phyloP scores from a whole-genome alignment of 192 early-diverging fungal genomes.

The Entomortierella beljakovae region DNA sequence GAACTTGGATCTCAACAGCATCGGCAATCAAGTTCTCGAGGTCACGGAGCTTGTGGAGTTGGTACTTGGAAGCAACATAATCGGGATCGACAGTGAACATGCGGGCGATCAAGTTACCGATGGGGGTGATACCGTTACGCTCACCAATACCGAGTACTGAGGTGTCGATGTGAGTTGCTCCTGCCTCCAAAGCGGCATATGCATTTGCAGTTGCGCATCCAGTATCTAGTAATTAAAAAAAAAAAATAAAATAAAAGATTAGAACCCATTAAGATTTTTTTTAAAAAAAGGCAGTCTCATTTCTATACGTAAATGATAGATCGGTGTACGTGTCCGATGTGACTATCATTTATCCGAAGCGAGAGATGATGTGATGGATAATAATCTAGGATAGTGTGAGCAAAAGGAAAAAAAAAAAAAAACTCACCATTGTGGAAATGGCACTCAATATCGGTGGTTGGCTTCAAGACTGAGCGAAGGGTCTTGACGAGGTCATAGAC shows the following conservation, averaged over 20 bases:
- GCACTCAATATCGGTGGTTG: constrained; percentile 97
- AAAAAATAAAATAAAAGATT: constrained; percentile 1
- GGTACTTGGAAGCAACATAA: constrained; percentile 94
- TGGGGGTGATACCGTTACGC: constrained; percentile 97
- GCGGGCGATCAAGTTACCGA: constrained; percentile 94
- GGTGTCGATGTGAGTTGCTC: constrained; percentile 98
- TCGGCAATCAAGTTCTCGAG: constrained; percentile 98
- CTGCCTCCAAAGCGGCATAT: constrained; percentile 95
- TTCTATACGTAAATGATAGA: constrained; percentile 1
- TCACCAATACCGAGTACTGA: constrained; percentile 98
- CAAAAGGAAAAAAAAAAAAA: neutral
- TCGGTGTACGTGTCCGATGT: constrained; percentile 18
- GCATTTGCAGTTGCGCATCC: constrained; percentile 99
- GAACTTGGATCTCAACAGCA: constrained; percentile 93
- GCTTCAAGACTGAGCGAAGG: constrained; percentile 86
- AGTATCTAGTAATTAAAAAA: constrained; percentile 72
- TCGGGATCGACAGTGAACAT: constrained; percentile 96
- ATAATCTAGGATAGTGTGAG: neutral
- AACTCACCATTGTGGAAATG: constrained; percentile 94
- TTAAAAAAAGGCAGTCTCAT: neutral
- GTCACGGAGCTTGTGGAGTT: constrained; percentile 91
- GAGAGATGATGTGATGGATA: neutral
- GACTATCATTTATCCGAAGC: constrained; percentile 2
- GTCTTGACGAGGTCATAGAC: constrained; percentile 98
- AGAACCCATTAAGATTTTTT: neutral